These are phyloP conservation scores for Spergularia azorica DNA, from an alignment of 179 eudicot genomes.

Conservation along the genomic window DNA sequence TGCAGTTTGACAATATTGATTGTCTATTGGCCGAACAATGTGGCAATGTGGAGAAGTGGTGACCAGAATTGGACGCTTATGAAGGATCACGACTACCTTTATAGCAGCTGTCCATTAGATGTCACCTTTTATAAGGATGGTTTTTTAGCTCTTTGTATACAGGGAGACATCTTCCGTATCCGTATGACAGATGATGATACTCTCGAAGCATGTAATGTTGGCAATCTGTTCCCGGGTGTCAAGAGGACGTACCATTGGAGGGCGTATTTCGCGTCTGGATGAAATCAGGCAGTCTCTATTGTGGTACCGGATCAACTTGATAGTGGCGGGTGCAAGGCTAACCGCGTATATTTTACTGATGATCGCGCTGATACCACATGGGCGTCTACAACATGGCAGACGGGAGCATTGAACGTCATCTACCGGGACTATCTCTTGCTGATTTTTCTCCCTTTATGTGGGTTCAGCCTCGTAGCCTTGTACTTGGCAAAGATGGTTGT, in stretches of 20 bases:
- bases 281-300: not conserved
- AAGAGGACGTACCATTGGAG: too few species aligned
- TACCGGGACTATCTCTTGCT: too few species aligned
- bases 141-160: not conserved
- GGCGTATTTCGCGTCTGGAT: not conserved
- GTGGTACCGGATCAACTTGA: not conserved
- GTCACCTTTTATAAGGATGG: not conserved
- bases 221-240: too few species aligned
- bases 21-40: not conserved
- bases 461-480: too few species aligned
- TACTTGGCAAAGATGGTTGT: too few species aligned
- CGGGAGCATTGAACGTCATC: too few species aligned
- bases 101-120: not conserved
- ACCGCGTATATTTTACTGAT: too few species aligned
- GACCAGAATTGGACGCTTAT: not conserved
- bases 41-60: not conserved
- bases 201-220: not conserved
- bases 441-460: too few species aligned
- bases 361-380: too few species aligned
- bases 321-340: too few species aligned
- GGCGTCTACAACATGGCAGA: too few species aligned
- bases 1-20: not conserved
- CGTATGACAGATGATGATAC: not conserved
- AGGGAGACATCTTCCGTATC: not conserved
- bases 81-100: not conserved